Base-by-base conservation (phyloP, 163 green algal species). In the Prototheca wickerhamii region DNA sequence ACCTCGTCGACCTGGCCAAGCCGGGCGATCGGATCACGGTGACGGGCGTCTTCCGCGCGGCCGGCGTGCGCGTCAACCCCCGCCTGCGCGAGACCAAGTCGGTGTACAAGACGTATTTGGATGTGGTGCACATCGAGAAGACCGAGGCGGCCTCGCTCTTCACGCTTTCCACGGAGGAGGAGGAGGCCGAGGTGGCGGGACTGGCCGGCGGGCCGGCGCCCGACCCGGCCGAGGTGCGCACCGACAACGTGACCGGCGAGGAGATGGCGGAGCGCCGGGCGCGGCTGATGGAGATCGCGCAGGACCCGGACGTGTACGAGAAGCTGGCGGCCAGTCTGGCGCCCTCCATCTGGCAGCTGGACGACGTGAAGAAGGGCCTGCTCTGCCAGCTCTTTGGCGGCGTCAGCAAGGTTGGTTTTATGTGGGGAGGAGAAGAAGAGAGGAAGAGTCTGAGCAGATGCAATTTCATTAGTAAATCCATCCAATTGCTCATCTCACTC, bases 331-430 rank as follows among this genome's bases (percentile, higher is more conserved):
- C 74, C 29, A 91, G 76, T 29, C 58, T 98, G 3, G 93, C 93
- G 34, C 93, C 93, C 35, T 92, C 84, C 66, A 95, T 99, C 66
- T 98, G 88, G 84, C 90, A 96, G 78, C 86, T 99, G 78, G 93
- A 98, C 35, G 89, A 98, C 71, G 83, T 98, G 61, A 99, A 99
- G 79, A 93, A 92, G 69, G 93, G 93, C n/a, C 72, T 99, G 50
- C 82, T 99, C 33, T 96, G 87, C 68, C 93, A 97, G 84, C 79
- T 96, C 35, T 96, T 97, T 78, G 89, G 88, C 4, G 88, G 86
- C 28, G 74, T 77, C 15, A 69, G 62, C 61, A 96, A 96, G 83
- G 76, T 73, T 44, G 0, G 37, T 44, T 15, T 44, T 44, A 21
- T 52, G 53, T 7, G 37, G 37, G 37, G 37, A 21, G 37, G 37